Evolutionary conservation across 257 asterid species (phyloP).

Genomic region (Petunia axillaris): DNA sequence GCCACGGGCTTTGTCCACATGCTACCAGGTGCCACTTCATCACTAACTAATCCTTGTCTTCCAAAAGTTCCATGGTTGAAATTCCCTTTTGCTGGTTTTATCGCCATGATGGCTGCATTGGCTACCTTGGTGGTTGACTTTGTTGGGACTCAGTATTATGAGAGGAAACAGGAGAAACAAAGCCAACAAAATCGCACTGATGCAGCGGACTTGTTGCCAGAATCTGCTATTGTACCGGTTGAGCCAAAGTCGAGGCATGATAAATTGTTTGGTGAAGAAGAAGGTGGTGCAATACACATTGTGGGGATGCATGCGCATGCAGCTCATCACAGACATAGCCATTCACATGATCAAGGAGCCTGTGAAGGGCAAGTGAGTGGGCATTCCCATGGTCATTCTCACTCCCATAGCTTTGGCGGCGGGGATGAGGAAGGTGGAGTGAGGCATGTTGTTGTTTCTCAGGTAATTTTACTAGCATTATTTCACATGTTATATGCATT

Average conservation of each 20-base stretch:
- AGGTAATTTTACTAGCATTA: constrained; percentile 44
- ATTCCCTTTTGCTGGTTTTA: constrained; percentile 91
- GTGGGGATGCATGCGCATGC: constrained; percentile 93
- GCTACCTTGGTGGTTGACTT: constrained; percentile 83
- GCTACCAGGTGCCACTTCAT: constrained; percentile 77
- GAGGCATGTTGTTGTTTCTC: constrained; percentile 87
- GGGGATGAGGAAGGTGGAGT: constrained; percentile 65
- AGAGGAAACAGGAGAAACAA: constrained; percentile 70
- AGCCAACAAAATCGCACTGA: constrained; percentile 40
- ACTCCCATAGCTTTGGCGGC: constrained; percentile 46
- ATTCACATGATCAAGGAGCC: constrained; percentile 62
- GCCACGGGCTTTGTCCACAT: constrained; percentile 98
- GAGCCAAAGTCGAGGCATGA: constrained; percentile 42
- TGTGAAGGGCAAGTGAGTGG: constrained; percentile 41
- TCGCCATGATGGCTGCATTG: constrained; percentile 95
- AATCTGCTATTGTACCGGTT: constrained; percentile 58
- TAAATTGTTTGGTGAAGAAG: constrained; percentile 82
- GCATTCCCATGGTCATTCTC: constrained; percentile 62
- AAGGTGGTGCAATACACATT: constrained; percentile 83
- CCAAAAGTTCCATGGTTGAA: constrained; percentile 76
- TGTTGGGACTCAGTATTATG: constrained; percentile 91
- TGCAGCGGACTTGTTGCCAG: constrained; percentile 47
- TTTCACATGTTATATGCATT: neutral
- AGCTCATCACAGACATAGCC: constrained; percentile 86
- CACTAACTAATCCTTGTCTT: constrained; percentile 67